Evolutionary conservation across 148 eudicot genomes (phyloP).

Genomic region (Rheum nobile): DNA sequence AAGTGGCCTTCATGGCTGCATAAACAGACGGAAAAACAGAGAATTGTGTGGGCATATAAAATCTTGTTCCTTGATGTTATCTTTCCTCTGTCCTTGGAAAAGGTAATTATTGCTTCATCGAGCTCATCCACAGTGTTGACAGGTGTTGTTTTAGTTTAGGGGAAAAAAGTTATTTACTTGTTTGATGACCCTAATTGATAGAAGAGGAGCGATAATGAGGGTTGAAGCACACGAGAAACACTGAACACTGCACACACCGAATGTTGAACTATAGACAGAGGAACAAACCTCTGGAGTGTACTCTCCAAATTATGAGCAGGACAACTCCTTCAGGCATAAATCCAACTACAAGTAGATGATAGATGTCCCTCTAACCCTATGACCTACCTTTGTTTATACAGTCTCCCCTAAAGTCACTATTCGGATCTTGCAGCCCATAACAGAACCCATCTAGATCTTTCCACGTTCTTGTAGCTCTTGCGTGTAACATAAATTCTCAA

Average conservation of each 20-base stretch:
- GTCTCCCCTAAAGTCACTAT: not conserved
- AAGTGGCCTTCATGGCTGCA: slow-evolving; percentile 99
- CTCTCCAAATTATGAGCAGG: too few relatives aligned
- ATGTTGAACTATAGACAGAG: too few relatives aligned
- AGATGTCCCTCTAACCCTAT: not conserved
- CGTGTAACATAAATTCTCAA: not conserved
- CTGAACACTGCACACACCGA: too few relatives aligned
- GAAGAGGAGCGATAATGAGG: too few relatives aligned
- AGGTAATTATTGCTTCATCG: slow-evolving; percentile 38
- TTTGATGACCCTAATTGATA: not conserved
- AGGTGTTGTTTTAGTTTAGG: not conserved
- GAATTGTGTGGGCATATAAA: slow-evolving; percentile 97
- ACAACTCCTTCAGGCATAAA: not conserved
- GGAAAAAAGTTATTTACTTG: not conserved
- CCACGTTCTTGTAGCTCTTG: not conserved
- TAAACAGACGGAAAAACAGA: slow-evolving; percentile 86
- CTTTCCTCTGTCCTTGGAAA: slow-evolving; percentile 84
- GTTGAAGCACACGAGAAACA: too few relatives aligned
- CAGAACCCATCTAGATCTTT: not conserved
- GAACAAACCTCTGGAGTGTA: too few relatives aligned
- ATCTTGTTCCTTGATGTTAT: slow-evolving; percentile 95
- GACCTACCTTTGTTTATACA: not conserved
- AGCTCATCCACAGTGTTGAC: not conserved
- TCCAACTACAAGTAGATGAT: not conserved
- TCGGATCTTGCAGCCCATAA: not conserved